Conservation (phyloP, 139 green algal species). For the Helicosporidium sp. region DNA sequence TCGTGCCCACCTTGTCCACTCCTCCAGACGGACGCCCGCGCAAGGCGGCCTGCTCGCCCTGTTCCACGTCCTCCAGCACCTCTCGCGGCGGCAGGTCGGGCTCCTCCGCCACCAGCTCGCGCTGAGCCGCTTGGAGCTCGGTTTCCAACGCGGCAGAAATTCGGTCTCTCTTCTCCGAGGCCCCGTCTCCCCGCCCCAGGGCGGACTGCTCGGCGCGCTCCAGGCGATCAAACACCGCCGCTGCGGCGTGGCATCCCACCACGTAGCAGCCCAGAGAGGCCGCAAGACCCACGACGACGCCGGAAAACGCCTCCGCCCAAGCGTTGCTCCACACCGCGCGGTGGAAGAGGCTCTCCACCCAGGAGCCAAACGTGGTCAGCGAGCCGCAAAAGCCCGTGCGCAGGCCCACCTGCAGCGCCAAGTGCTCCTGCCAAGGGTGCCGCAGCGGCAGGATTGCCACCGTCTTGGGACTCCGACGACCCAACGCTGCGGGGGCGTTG, state of each 20-base stretch:
- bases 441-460: constrained; percentile 25
- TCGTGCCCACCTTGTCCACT: too few species aligned
- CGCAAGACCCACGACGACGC: constrained; percentile 24
- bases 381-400: constrained; percentile 64
- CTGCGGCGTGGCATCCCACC: constrained; percentile 33
- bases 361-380: constrained; percentile 67
- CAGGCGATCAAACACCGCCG: constrained; percentile 12
- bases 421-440: constrained; percentile 27
- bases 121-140: too few species aligned
- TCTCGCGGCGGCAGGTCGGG: too few species aligned
- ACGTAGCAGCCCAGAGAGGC: constrained; percentile 24
- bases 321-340: constrained; percentile 20
- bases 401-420: constrained; percentile 43
- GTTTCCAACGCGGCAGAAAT: too few species aligned
- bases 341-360: constrained; percentile 35
- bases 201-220: too few species aligned
- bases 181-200: too few species aligned
- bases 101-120: too few species aligned
- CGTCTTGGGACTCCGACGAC: constrained; percentile 11
- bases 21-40: too few species aligned
- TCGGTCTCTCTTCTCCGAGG: too few species aligned
- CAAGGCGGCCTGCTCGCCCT: too few species aligned
- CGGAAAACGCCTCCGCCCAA: constrained; percentile 24
- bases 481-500: constrained; percentile 14
- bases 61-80: constrained; percentile 4